These are phyloP conservation scores for Naganishia sp. DNA, from an alignment of 1,284 basidiomycete species.

Conservation along the genomic window DNA sequence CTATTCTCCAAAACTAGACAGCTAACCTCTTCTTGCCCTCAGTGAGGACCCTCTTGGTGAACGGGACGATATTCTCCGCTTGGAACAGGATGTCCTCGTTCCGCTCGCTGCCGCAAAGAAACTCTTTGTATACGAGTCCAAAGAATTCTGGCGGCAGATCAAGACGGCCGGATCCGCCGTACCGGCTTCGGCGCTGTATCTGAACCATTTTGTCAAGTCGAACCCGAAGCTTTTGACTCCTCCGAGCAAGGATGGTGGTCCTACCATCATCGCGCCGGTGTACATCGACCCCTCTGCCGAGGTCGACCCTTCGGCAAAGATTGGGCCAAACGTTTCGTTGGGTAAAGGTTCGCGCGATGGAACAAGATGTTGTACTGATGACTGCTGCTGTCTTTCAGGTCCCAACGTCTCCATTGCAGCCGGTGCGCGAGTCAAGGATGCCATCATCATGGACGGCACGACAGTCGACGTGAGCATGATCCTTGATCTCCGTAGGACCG, in stretches of 20 bases:
- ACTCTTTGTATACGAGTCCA: conserved; percentile 58
- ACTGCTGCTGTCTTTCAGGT: conserved; percentile 35
- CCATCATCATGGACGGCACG: conserved; percentile 56
- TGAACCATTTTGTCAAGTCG: conserved; percentile 46
- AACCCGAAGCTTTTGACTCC: conserved; percentile 45
- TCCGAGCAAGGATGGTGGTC: conserved; percentile 36
- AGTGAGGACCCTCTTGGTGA: conserved; percentile 55
- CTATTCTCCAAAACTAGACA: background rate
- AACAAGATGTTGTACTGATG: conserved; percentile 1
- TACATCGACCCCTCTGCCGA: conserved; percentile 56
- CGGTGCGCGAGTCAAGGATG: conserved; percentile 57
- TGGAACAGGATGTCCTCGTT: conserved; percentile 59
- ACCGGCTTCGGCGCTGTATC: conserved; percentile 57
- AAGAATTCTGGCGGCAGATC: conserved; percentile 58
- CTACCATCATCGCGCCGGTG: conserved; percentile 55
- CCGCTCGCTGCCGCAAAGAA: conserved; percentile 56
- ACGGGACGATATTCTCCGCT: conserved; percentile 56
- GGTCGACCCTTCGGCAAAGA: conserved; percentile 55
- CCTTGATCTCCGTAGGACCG: background rate
- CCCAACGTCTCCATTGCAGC: conserved; percentile 53
- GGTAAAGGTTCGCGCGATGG: conserved; percentile 29
- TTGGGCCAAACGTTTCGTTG: conserved; percentile 57
- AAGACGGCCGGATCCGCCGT: conserved; percentile 59
- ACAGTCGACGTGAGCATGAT: conserved; percentile 48
- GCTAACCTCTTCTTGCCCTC: background rate